Percentiles rank a stretch among this genome's conserved stretches.
phyloP scores from a whole-genome alignment of 2,329 filamentous ascomycete genomes.

The Akanthomyces lecanii region DNA sequence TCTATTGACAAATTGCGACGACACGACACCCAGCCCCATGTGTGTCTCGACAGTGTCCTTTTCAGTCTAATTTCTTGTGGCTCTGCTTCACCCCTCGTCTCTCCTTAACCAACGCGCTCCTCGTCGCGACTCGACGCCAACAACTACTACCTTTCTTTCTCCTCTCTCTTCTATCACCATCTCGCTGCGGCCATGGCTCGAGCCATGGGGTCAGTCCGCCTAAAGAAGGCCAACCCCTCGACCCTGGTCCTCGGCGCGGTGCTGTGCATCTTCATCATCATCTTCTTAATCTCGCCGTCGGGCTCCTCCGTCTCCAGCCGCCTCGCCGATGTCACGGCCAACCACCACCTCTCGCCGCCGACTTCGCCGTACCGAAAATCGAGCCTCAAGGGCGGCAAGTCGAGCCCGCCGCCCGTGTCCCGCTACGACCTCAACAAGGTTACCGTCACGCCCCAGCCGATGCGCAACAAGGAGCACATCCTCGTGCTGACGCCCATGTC shows the following conservation, averaged over 20 bases:
- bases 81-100: conserved; percentile 2
- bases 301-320: conserved; percentile 42
- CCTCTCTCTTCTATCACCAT: too few species aligned
- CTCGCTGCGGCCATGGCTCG: conserved; percentile 45
- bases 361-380: conserved; percentile 42
- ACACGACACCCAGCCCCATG: not conserved
- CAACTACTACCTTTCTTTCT: not conserved
- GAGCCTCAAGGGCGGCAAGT: conserved; percentile 28
- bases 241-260: conserved; percentile 68
- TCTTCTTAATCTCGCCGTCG: conserved; percentile 56
- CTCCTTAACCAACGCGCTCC: not conserved
- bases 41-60: not conserved
- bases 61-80: not conserved
- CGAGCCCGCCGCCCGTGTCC: conserved; percentile 71
- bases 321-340: conserved; percentile 42
- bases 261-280: conserved; percentile 67
- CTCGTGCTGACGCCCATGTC: conserved; percentile 91
- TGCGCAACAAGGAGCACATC: conserved; percentile 76
- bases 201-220: conserved; percentile 61
- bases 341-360: conserved; percentile 41
- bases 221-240: conserved; percentile 75
- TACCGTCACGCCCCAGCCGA: conserved; percentile 72
- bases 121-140: conserved; percentile 5
- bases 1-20: not conserved
- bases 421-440: conserved; percentile 96